Conservation (phyloP, 176 grass and related monocot species). For the Areca catechu region DNA sequence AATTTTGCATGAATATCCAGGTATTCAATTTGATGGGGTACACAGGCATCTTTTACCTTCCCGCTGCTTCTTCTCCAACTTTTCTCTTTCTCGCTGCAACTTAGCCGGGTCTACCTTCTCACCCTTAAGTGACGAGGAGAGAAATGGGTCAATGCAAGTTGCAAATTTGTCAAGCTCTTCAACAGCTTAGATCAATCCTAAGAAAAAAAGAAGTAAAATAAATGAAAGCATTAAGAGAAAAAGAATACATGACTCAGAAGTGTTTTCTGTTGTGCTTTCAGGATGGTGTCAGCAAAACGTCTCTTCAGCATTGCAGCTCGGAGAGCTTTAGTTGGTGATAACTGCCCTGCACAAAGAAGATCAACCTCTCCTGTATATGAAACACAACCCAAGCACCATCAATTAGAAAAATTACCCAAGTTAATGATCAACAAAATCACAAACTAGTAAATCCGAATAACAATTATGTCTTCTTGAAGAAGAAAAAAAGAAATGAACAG, state of each 20-base stretch:
- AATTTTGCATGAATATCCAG: too few species aligned
- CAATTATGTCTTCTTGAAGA: too few species aligned
- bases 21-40: too few species aligned
- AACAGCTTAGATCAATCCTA: too few species aligned
- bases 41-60: constrained; percentile 35
- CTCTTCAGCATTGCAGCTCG: constrained; percentile 67
- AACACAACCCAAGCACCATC: background rate
- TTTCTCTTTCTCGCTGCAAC: constrained; percentile 67
- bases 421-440: constrained; percentile 6
- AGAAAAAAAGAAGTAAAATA: too few species aligned
- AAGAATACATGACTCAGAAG: constrained; percentile 66
- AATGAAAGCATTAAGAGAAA: too few species aligned
- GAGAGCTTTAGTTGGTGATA: constrained; percentile 76
- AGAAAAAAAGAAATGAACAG: too few species aligned
- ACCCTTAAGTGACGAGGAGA: constrained; percentile 28
- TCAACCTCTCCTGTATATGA: constrained; percentile 29
- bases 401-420: background rate
- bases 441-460: background rate
- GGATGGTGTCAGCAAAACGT: constrained; percentile 80
- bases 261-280: constrained; percentile 66
- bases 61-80: constrained; percentile 66
- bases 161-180: too few species aligned
- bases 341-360: constrained; percentile 38
- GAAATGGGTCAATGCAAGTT: too few species aligned
- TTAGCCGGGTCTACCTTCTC: constrained; percentile 58